Conservation (phyloP, 192 early-diverging fungal genomes). For the Funneliformis geosporum region DNA sequence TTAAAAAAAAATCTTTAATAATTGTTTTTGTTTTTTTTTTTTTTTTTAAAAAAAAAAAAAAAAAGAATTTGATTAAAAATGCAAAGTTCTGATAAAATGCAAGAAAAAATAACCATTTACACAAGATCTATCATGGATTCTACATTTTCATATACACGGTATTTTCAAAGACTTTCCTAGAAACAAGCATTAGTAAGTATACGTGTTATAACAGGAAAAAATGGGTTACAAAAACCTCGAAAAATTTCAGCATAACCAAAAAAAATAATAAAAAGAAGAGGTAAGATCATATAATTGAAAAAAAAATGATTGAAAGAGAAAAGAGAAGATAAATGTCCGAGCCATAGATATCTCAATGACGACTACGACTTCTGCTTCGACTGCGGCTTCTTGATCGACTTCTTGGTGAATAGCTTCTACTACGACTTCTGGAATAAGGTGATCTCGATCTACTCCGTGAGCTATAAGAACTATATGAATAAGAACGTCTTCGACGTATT, state of each 20-base stretch:
- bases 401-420: conserved; percentile 34
- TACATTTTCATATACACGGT: neutral
- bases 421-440: conserved; percentile 33
- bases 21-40: neutral
- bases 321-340: neutral
- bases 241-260: neutral
- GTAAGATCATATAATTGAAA: neutral
- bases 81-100: neutral
- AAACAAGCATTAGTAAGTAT: neutral
- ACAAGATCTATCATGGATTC: neutral
- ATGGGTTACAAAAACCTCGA: neutral
- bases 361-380: conserved; percentile 38
- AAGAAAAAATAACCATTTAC: neutral
- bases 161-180: neutral
- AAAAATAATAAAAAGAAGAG: neutral
- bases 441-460: conserved; percentile 32
- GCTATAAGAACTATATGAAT: conserved; percentile 37
- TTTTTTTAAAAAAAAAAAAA: too few species aligned
- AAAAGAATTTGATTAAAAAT: neutral
- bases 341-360: conserved; percentile 12
- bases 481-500: conserved; percentile 34
- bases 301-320: neutral
- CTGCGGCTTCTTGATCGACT: conserved; percentile 41
- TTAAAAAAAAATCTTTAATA: neutral
- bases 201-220: neutral